Conservation (phyloP, 2,329 filamentous ascomycete species). For the Talaromyces marneffei region DNA sequence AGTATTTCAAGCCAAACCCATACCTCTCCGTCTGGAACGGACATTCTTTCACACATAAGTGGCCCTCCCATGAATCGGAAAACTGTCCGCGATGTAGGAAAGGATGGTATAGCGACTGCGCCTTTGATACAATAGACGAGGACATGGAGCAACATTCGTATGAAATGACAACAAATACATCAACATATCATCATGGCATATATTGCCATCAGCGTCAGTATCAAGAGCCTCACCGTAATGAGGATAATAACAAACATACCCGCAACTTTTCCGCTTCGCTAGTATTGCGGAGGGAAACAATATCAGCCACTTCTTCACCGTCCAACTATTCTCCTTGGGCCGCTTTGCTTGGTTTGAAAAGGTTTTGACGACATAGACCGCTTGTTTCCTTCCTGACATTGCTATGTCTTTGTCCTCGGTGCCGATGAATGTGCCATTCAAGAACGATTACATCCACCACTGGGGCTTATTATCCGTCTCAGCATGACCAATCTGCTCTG, state of each 20-base stretch:
- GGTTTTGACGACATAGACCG: background rate
- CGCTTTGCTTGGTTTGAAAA: background rate
- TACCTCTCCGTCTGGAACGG: background rate
- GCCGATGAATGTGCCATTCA: background rate
- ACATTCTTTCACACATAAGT: constrained; percentile 7
- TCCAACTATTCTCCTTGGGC: background rate
- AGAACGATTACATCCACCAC: background rate
- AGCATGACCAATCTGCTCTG: background rate
- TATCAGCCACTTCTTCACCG: background rate
- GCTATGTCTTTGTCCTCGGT: background rate
- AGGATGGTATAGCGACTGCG: constrained; percentile 6
- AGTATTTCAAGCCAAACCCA: constrained; percentile 4
- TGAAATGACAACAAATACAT: background rate
- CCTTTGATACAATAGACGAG: background rate
- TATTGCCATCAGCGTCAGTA: background rate
- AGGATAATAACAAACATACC: background rate
- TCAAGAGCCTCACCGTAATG: background rate
- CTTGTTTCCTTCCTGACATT: background rate
- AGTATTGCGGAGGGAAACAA: background rate
- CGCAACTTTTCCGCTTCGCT: constrained; percentile 5
- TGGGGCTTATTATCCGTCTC: background rate
- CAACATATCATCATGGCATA: background rate
- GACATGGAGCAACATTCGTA: background rate
- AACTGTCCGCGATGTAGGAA: constrained; percentile 3
- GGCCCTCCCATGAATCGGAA: constrained; percentile 1